A percentile compares a stretch with the other conserved stretches of the same genome.
These are phyloP conservation scores for Penicillium sp. DNA, from an alignment of 2,329 filamentous ascomycete species.

Conservation along the genomic window DNA sequence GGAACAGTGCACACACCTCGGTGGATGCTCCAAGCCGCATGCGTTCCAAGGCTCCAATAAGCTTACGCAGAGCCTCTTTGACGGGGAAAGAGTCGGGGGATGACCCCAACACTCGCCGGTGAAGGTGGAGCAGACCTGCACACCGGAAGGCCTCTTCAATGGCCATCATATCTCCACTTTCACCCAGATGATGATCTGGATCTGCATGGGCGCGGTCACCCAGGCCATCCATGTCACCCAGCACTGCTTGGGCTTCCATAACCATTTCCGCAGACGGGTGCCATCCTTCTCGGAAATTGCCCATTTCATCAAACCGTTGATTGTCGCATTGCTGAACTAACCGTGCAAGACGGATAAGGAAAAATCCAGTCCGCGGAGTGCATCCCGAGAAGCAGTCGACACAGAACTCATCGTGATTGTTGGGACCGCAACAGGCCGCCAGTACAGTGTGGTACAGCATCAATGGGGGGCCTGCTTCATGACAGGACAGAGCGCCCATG, in stretches of 20 bases:
- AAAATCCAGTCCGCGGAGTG: constrained; percentile 67
- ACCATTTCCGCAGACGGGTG: constrained; percentile 55
- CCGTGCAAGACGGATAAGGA: constrained; percentile 70
- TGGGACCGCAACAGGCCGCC: constrained; percentile 49
- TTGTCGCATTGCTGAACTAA: constrained; percentile 67
- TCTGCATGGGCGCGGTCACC: constrained; percentile 39
- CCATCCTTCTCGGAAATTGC: constrained; percentile 57
- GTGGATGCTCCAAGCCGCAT: constrained; percentile 67
- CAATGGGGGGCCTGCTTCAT: constrained; percentile 53
- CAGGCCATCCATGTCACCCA: constrained; percentile 61
- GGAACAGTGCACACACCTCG: constrained; percentile 73
- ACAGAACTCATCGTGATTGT: constrained; percentile 61
- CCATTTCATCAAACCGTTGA: constrained; percentile 58
- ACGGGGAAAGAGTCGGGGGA: constrained; percentile 59
- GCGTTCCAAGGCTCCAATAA: constrained; percentile 61
- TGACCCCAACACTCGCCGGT: constrained; percentile 68
- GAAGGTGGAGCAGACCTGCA: constrained; percentile 72
- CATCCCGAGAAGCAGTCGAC: constrained; percentile 82
- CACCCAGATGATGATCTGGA: constrained; percentile 41
- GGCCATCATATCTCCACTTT: constrained; percentile 54
- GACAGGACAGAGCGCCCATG: constrained; percentile 67
- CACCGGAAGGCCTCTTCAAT: constrained; percentile 78
- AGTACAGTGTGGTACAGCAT: constrained; percentile 49
- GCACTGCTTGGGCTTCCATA: constrained; percentile 58
- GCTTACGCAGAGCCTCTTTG: constrained; percentile 60